Conservation (phyloP, 306 rosid species). For the Delonix regia region DNA sequence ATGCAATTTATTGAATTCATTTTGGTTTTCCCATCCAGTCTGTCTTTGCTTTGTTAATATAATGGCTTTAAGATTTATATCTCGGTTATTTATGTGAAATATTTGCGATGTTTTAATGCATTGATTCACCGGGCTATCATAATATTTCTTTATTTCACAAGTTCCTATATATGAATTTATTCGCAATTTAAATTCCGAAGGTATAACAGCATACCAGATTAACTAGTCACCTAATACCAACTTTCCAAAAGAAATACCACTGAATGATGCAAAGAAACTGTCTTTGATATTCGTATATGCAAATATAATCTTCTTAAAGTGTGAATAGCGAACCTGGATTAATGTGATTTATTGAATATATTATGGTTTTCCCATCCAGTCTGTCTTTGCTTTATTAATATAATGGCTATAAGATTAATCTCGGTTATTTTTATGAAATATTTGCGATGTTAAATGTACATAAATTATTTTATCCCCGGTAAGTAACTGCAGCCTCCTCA, state of each 20-base stretch:
- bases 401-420: conserved; percentile 4
- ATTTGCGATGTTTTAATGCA: not conserved
- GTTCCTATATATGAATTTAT: conserved; percentile 10
- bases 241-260: not conserved
- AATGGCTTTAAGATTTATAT: too few species aligned
- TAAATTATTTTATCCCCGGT: not conserved
- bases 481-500: conserved; percentile 15
- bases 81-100: too few species aligned
- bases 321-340: conserved; percentile 12
- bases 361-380: not conserved
- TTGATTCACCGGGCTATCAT: not conserved
- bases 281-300: not conserved
- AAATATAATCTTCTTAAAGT: conserved; percentile 17
- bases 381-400: not conserved
- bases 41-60: too few species aligned
- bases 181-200: not conserved
- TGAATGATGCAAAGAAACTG: not conserved
- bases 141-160: not conserved
- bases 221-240: not conserved
- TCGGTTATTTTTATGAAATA: not conserved
- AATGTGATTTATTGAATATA: not conserved
- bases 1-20: not conserved
- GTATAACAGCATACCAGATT: not conserved
- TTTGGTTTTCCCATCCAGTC: not conserved
- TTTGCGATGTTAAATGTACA: not conserved